A percentile compares a stretch with the other conserved stretches of the same genome.
Conservation (phyloP, 768 basidiomycete genomes). For the Lyophyllum shimeji region DNA sequence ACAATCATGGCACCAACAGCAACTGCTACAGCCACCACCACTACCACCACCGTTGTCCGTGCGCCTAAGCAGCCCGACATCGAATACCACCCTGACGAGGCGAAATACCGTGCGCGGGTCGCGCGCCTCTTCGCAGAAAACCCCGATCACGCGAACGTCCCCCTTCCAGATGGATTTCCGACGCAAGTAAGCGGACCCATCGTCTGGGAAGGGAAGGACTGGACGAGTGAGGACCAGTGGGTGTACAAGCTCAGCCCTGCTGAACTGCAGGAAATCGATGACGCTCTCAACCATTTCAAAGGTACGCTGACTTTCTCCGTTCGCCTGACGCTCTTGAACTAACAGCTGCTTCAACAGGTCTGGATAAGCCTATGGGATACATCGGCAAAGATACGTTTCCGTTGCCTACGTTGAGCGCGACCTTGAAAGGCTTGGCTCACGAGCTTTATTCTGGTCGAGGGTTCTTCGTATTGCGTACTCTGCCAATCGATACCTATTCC, state of each 20-base stretch:
- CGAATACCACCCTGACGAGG: constrained; percentile 40
- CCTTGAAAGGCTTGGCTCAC: constrained; percentile 34
- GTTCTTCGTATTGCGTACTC: constrained; percentile 47
- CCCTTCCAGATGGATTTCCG: constrained; percentile 39
- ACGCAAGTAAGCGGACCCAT: constrained; percentile 34
- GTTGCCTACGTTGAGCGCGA: constrained; percentile 36
- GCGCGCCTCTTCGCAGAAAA: constrained; percentile 37
- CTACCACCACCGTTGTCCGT: background rate
- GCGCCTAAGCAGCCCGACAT: constrained; percentile 36
- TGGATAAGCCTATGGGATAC: constrained; percentile 32
- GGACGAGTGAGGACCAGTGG: constrained; percentile 42
- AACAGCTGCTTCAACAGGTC: constrained; percentile 15
- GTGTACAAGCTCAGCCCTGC: constrained; percentile 34
- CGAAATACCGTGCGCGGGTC: constrained; percentile 36
- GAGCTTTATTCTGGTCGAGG: constrained; percentile 46
- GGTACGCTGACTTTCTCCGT: constrained; percentile 19
- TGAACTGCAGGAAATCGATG: constrained; percentile 39
- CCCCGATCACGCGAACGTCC: constrained; percentile 29
- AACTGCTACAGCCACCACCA: background rate
- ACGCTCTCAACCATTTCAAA: constrained; percentile 39
- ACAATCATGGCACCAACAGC: constrained; percentile 4
- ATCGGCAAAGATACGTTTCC: constrained; percentile 40
- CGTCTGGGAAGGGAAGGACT: constrained; percentile 47
- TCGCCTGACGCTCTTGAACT: background rate
- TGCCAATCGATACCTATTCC: constrained; percentile 42